phyloP scores from a whole-genome alignment of 192 early-diverging fungal species.

The Radiomyces spectabilis region DNA sequence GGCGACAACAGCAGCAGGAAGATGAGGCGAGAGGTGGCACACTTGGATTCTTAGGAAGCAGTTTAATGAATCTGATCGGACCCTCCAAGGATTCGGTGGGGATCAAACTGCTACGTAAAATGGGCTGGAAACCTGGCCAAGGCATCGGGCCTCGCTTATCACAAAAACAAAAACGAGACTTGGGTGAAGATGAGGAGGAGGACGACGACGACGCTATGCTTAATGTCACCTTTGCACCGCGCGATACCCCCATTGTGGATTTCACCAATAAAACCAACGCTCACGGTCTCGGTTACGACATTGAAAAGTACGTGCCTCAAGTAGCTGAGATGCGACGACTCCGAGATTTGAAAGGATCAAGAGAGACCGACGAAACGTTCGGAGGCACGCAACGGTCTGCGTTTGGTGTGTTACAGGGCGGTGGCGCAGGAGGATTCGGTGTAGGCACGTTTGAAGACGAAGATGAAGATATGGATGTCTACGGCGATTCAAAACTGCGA shows the following conservation, averaged over 20 bases:
- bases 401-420: constrained; percentile 56
- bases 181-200: constrained; percentile 12
- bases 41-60: constrained; percentile 5
- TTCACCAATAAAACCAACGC: constrained; percentile 47
- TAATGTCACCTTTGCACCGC: constrained; percentile 56
- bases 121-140: constrained; percentile 89
- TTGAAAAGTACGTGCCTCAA: constrained; percentile 57
- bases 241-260: constrained; percentile 43
- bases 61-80: constrained; percentile 51
- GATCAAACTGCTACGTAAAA: constrained; percentile 55
- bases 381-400: constrained; percentile 33
- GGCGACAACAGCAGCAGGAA: constrained; percentile 30
- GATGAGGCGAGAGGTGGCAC: constrained; percentile 37
- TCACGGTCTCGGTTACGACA: constrained; percentile 67
- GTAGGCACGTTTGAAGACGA: constrained; percentile 66
- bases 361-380: too few species aligned
- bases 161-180: constrained; percentile 11
- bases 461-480: constrained; percentile 38
- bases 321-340: constrained; percentile 34
- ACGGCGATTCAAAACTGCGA: constrained; percentile 10
- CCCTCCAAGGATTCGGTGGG: constrained; percentile 57
- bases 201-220: constrained; percentile 46
- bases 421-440: constrained; percentile 43
- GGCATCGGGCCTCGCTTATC: constrained; percentile 69
- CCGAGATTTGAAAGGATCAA: constrained; percentile 1